phyloP scores from a whole-genome alignment of 371 early-diverging fungal genomes.

The Actinomortierella wolfii region DNA sequence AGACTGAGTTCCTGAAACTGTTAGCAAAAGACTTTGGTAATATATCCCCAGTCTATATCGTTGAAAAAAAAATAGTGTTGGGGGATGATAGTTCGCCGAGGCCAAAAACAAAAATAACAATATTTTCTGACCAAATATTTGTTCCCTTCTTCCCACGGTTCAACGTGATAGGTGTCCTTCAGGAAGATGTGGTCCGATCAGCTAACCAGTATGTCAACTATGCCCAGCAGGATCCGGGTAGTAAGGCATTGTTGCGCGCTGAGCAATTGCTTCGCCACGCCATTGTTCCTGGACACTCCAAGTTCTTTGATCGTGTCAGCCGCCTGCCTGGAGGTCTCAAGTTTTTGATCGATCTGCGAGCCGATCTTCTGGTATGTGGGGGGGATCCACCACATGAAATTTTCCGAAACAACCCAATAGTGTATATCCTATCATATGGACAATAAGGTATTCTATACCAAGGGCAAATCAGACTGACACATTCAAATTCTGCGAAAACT shows the following conservation, averaged over 20 bases:
- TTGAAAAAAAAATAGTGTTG: too few relatives aligned
- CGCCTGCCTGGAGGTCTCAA: slow-evolving; percentile 76
- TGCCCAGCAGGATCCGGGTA: slow-evolving; percentile 20
- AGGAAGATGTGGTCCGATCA: slow-evolving; percentile 32
- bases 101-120: too few relatives aligned
- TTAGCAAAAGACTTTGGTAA: slow-evolving; percentile 68
- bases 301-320: slow-evolving; percentile 74
- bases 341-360: slow-evolving; percentile 74
- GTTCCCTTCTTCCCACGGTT: neutral
- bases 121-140: too few relatives aligned
- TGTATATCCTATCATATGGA: neutral
- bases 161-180: slow-evolving; percentile 23
- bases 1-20: slow-evolving; percentile 55
- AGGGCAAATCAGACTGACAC: too few relatives aligned
- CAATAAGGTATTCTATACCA: neutral
- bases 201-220: slow-evolving; percentile 40
- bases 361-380: slow-evolving; percentile 63
- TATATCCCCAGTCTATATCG: too few relatives aligned
- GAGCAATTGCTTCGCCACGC: slow-evolving; percentile 63
- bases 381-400: too few relatives aligned
- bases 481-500: too few relatives aligned
- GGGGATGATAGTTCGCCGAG: too few relatives aligned
- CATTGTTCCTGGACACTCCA: slow-evolving; percentile 66
- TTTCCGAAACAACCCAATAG: neutral
- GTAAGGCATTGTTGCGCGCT: slow-evolving; percentile 47